A percentile compares a stretch with the other conserved stretches of the same genome.
Conservation (phyloP, 305 asterid species). For the Lippia alba region DNA sequence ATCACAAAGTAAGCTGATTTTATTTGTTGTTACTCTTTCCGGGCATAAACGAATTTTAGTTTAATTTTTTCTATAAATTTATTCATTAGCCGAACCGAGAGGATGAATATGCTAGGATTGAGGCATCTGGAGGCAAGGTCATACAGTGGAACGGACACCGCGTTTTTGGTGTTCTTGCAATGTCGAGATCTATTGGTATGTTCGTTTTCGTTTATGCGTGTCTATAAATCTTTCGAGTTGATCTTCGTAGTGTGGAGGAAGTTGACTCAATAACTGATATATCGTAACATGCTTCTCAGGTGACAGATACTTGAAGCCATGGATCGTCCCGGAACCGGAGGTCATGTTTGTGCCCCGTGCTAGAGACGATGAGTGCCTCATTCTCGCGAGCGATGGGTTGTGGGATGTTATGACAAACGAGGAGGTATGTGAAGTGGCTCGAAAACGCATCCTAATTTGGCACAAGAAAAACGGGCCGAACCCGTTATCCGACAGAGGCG, state of each 20-base stretch:
- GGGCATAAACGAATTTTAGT: not conserved
- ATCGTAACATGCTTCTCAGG: slow-evolving; percentile 36
- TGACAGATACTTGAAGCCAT: slow-evolving; percentile 59
- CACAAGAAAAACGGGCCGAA: slow-evolving; percentile 49
- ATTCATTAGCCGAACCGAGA: slow-evolving; percentile 75
- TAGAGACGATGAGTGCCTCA: slow-evolving; percentile 55
- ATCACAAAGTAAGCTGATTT: slow-evolving; percentile 71
- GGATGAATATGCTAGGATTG: slow-evolving; percentile 91
- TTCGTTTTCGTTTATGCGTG: slow-evolving; percentile 30
- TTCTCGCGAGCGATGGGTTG: slow-evolving; percentile 54
- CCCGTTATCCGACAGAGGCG: slow-evolving; percentile 34
- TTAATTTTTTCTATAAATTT: slow-evolving; percentile 28
- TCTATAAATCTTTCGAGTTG: not conserved
- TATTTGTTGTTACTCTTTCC: not conserved
- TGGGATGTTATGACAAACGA: slow-evolving; percentile 57
- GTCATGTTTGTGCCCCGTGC: slow-evolving; percentile 55
- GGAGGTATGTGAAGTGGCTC: slow-evolving; percentile 55
- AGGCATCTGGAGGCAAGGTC: slow-evolving; percentile 94
- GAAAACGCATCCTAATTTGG: slow-evolving; percentile 55
- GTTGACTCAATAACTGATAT: too few species aligned
- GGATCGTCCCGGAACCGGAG: slow-evolving; percentile 61
- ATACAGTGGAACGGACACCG: slow-evolving; percentile 97
- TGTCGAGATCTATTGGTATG: slow-evolving; percentile 94
- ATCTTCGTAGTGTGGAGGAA: not conserved
- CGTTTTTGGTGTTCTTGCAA: slow-evolving; percentile 92